Base-by-base conservation (phyloP, 192 early-diverging fungal species). In the Podochytrium sp. region DNA sequence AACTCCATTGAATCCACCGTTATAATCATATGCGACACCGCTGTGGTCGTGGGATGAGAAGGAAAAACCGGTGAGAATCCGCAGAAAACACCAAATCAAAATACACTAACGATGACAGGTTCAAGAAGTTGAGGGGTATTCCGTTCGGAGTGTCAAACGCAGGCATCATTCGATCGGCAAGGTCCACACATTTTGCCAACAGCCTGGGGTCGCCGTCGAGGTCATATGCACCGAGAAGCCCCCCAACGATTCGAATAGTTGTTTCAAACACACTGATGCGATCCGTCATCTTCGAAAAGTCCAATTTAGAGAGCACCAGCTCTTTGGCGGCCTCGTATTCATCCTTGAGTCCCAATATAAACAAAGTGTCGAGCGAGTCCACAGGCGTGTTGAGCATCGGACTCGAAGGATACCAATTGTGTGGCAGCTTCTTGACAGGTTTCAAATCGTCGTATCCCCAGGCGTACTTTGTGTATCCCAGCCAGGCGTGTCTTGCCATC, bases 311-410 rank as follows among this genome's bases (percentile, higher is more conserved):
- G 27, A 84, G 79, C 1, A 94, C 87, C 74, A 89, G 89, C 0
- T 92, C 74, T 67, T 89, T 84, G 0, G 92, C 93, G 52, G 88
- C 77, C 29, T 88, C 74, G 79, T 94, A 98, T 50, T 96, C 92
- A 23, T 89, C 82, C 38, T 84, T 80, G 4, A 98, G 83, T 29
- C 83, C 92, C 93, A 96, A 93, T 51, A 98, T 89, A 41, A 87
- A 87, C 35, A 96, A 81, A 0, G 95, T 96, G 73, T 98, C 96
- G 32, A 98, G 80, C 1, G 91, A 79, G 76, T 98, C 96, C 57
- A 96, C 84, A 41, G 95, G 90, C 1, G 94, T 94, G 52, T 69
- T 74, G 47, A 77, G 74, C 23, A 80, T 51, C 4, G 49, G 43
- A 29, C 33, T 23, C 14, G 7, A 20, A 2, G 27, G 18, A 61